These are phyloP conservation scores for Cenchrus fungigraminus DNA, from an alignment of 176 grass and related monocot species.

Conservation along the genomic window DNA sequence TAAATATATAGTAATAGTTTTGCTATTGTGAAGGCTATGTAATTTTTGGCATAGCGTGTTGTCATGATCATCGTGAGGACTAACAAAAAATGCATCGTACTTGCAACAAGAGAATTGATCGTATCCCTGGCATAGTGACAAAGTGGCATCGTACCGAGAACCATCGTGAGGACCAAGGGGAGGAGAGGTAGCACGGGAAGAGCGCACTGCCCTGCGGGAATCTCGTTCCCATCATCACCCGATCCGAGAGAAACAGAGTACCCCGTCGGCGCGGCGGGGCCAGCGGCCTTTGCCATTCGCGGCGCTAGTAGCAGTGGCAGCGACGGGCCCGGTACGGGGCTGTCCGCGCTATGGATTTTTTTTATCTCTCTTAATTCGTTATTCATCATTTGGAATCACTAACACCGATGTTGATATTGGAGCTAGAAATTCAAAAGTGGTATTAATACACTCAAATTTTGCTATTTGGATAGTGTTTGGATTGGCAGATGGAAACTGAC, in stretches of 20 bases:
- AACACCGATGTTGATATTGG: too few species aligned
- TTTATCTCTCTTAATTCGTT: too few species aligned
- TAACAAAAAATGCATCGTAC: too few species aligned
- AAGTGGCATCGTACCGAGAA: neutral
- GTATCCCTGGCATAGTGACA: neutral
- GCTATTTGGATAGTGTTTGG: too few species aligned
- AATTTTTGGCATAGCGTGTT: too few species aligned
- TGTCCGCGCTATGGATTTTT: constrained; percentile 11
- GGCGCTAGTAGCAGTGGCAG: neutral
- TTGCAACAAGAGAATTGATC: neutral
- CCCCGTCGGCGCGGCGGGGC: neutral
- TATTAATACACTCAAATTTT: too few species aligned
- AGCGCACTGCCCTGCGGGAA: neutral
- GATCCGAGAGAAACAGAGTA: constrained; percentile 28
- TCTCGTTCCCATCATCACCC: neutral
- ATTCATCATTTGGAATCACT: too few species aligned
- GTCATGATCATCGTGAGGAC: too few species aligned
- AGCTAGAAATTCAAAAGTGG: too few species aligned
- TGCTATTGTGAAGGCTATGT: too few species aligned
- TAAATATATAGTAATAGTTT: too few species aligned
- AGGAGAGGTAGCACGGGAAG: neutral
- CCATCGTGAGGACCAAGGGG: constrained; percentile 17
- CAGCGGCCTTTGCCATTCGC: neutral
- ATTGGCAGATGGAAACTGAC: too few species aligned
- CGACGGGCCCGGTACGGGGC: neutral